phyloP scores from a whole-genome alignment of 164 flowering plant species.

The Stephania cephalantha region DNA sequence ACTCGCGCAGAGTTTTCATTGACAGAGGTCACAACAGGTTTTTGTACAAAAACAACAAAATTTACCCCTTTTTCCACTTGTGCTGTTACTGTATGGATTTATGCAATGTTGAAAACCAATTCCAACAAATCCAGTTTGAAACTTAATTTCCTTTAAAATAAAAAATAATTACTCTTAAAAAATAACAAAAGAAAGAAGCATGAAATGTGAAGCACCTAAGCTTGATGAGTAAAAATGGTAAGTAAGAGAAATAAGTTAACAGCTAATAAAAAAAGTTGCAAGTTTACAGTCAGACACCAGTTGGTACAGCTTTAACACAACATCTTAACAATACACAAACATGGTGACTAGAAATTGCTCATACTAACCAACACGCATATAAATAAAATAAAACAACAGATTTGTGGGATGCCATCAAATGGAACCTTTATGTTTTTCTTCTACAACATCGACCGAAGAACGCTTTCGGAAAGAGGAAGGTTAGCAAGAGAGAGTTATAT shows the following conservation, averaged over 20 bases:
- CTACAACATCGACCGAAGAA: not conserved
- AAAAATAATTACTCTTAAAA: not conserved
- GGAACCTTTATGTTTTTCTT: not conserved
- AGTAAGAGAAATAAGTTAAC: not conserved
- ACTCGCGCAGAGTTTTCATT: conserved; percentile 40
- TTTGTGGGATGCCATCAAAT: not conserved
- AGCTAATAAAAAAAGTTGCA: too few species aligned
- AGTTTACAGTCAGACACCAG: too few species aligned
- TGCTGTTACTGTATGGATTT: too few species aligned
- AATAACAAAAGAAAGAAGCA: not conserved
- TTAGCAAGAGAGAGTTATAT: not conserved
- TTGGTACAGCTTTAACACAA: not conserved
- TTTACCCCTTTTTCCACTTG: too few species aligned
- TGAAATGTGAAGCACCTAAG: not conserved
- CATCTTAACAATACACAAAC: not conserved
- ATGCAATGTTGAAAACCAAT: too few species aligned
- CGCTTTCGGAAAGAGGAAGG: not conserved
- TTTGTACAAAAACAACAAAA: conserved; percentile 13
- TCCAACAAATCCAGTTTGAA: too few species aligned
- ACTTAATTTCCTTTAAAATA: not conserved
- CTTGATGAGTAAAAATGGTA: not conserved
- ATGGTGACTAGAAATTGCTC: not conserved
- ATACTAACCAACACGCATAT: not conserved
- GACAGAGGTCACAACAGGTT: conserved; percentile 50
- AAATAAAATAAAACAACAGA: not conserved